These are phyloP conservation scores for Allium fistulosum DNA, from an alignment of 106 monocot species.

Conservation along the genomic window DNA sequence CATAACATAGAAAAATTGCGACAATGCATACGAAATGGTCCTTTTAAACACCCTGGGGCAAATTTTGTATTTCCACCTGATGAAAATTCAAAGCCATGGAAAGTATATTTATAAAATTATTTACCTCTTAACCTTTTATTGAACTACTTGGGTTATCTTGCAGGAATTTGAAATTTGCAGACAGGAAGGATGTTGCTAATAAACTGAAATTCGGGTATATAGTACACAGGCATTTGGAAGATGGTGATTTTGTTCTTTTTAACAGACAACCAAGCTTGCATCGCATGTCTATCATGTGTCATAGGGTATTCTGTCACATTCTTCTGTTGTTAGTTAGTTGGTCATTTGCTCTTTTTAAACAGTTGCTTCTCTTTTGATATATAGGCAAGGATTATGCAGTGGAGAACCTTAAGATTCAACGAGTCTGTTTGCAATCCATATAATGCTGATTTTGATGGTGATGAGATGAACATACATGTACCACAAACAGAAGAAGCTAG, in stretches of 20 bases:
- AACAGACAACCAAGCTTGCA: slow-evolving; percentile 98
- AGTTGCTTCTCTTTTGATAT: neutral
- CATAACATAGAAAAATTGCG: slow-evolving; percentile 97
- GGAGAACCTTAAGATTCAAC: slow-evolving; percentile 97
- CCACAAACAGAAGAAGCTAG: slow-evolving; percentile 99
- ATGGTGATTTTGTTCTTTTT: slow-evolving; percentile 97
- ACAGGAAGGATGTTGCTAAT: slow-evolving; percentile 67
- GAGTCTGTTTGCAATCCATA: slow-evolving; percentile 99
- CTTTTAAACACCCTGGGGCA: slow-evolving; percentile 86
- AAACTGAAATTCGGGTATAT: slow-evolving; percentile 79
- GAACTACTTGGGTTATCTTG: neutral
- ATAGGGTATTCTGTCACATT: slow-evolving; percentile 47
- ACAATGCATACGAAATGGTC: slow-evolving; percentile 77
- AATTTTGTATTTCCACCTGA: slow-evolving; percentile 59
- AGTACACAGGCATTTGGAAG: slow-evolving; percentile 90
- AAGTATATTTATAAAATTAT: too few species aligned
- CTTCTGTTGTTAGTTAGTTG: neutral
- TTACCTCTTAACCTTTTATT: neutral
- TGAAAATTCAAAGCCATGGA: slow-evolving; percentile 14
- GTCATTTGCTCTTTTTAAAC: slow-evolving; percentile 1
- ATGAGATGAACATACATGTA: slow-evolving; percentile 99
- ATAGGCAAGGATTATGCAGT: slow-evolving; percentile 92
- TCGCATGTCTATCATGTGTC: slow-evolving; percentile 99
- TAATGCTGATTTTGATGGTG: slow-evolving; percentile 99
- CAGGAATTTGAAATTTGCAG: slow-evolving; percentile 75